These are phyloP conservation scores for Nakaseomyces sp. DNA, from an alignment of 1,139 yeast species.

Conservation along the genomic window DNA sequence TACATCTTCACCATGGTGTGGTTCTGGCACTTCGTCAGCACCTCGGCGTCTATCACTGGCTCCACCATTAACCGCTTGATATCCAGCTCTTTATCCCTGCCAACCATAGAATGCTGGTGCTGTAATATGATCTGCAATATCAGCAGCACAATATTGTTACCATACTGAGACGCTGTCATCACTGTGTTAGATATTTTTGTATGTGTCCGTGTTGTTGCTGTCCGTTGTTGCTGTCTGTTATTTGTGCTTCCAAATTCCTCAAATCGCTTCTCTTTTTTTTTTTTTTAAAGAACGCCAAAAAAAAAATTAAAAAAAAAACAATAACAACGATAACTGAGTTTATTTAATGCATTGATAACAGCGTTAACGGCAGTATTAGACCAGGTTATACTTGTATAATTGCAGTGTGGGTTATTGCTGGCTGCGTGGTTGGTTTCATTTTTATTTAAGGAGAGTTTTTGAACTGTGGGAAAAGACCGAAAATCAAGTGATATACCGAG, in stretches of 20 bases:
- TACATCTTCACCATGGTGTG: conserved; percentile 23
- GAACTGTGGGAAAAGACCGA: not conserved
- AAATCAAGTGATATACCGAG: not conserved
- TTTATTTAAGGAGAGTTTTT: no score
- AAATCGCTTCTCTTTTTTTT: no score
- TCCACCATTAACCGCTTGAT: conserved; percentile 16
- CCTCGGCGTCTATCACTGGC: conserved; percentile 24
- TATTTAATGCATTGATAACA: no score
- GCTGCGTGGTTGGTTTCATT: no score
- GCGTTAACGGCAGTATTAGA: no score
- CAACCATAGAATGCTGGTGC: conserved; percentile 24
- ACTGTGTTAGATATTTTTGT: not conserved
- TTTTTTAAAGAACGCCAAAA: no score
- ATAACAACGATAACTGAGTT: not conserved
- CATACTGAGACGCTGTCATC: not conserved
- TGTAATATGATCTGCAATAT: conserved; percentile 24
- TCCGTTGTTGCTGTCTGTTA: not conserved
- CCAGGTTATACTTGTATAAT: no score
- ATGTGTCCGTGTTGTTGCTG: not conserved
- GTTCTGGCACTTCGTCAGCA: conserved; percentile 16
- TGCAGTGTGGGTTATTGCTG: no score
- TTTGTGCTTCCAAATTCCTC: no score
- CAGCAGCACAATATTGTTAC: conserved; percentile 20
- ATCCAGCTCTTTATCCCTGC: conserved; percentile 15
- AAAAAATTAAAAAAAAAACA: no score